Evolutionary conservation across 768 basidiomycete genomes (phyloP).

Genomic region (Rhodotorula diobovata): DNA sequence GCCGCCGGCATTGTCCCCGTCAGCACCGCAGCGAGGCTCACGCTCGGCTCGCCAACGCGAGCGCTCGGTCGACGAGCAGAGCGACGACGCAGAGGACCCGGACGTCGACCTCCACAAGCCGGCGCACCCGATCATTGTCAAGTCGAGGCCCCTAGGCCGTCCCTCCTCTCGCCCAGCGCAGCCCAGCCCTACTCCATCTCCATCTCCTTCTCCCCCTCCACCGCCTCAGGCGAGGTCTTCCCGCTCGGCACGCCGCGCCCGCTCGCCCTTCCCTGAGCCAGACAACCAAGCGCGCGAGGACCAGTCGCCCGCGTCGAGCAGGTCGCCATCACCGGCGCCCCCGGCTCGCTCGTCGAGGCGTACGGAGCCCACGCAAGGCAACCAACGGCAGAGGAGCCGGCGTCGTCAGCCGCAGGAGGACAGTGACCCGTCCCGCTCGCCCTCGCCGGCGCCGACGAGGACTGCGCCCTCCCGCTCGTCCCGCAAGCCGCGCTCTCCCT

Average conservation of each 20-base stretch:
- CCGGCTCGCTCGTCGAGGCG: no score
- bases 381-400: no score
- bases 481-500: not conserved
- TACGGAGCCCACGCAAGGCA: no score
- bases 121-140: slow-evolving; percentile 21
- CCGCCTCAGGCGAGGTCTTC: not conserved
- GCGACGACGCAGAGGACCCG: not conserved
- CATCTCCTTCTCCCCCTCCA: not conserved
- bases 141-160: slow-evolving; percentile 15
- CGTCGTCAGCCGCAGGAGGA: no score
- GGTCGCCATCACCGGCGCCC: no score
- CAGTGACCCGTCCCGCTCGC: not conserved
- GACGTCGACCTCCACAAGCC: slow-evolving; percentile 3
- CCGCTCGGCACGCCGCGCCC: not conserved
- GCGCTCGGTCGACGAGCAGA: not conserved
- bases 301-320: not conserved
- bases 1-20: not conserved
- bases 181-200: not conserved
- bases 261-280: not conserved
- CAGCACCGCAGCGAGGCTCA: not conserved
- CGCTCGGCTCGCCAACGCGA: slow-evolving; percentile 1
- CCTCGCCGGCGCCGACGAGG: not conserved
- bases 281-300: not conserved
- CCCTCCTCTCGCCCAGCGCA: not conserved
- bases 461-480: not conserved